phyloP scores from a whole-genome alignment of 805 yeast species.

The Yarrowia sp. region DNA sequence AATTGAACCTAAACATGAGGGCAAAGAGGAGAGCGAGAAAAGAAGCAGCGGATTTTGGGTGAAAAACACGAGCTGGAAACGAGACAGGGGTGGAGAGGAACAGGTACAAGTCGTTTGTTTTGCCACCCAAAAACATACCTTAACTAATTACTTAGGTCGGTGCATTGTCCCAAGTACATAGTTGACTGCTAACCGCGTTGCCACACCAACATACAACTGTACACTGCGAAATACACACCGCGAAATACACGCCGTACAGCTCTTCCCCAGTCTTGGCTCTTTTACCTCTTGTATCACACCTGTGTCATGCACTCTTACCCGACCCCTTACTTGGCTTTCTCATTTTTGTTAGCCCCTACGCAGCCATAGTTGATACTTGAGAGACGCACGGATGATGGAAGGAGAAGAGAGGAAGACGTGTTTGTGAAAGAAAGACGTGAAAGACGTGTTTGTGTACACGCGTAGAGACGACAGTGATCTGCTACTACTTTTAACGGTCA shows the following conservation, averaged over 20 bases:
- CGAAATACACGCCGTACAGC: too few relatives aligned
- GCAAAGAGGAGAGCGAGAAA: neutral
- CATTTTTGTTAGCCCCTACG: slow-evolving; percentile 15
- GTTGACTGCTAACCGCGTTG: too few relatives aligned
- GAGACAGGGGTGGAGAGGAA: neutral
- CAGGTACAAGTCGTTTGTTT: too few relatives aligned
- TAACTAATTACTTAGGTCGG: too few relatives aligned
- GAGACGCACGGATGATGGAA: neutral
- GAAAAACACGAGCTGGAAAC: neutral
- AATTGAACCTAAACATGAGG: neutral
- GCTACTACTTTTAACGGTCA: too few relatives aligned
- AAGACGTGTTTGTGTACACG: too few relatives aligned
- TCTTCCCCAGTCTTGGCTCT: too few relatives aligned
- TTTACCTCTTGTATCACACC: neutral
- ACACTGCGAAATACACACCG: too few relatives aligned
- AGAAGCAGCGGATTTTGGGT: slow-evolving; percentile 25
- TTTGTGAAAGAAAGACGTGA: neutral
- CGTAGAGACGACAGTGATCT: neutral
- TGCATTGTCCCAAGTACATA: too few relatives aligned
- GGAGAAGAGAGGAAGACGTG: neutral
- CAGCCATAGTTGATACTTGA: slow-evolving; percentile 24
- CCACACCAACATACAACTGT: too few relatives aligned
- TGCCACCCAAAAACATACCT: too few relatives aligned
- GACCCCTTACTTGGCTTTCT: neutral
- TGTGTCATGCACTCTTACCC: neutral